Base-by-base conservation (phyloP, 1,139 yeast species). In the Hyphopichia pseudoburtonii region DNA sequence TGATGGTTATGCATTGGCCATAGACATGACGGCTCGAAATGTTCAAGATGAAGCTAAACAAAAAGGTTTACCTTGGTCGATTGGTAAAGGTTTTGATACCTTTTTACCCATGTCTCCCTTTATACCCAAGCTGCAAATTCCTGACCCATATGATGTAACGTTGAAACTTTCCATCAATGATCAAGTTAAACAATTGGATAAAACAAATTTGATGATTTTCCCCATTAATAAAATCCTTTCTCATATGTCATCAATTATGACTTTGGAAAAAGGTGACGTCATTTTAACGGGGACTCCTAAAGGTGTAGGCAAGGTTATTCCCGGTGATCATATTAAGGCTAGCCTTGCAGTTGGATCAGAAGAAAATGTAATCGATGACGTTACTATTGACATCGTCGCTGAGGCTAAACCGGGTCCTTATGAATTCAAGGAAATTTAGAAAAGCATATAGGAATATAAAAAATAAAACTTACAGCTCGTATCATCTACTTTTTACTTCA, bases 201-300 rank as follows among this genome's bases (percentile, higher is more conserved):
- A 70, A 41, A 86, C 97, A n/a, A 68, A 76, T 46, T 71, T 90
- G 60, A 92, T 92, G 98, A 66, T 92, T 41, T 89, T 86, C 74
- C 85, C 90, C 33, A 81, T 92, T 52, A 94, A 90, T 51, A 75
- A 78, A 48, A 82, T 94, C 44, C 70, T 92, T 46, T 76, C 86
- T 40, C 80, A 86, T 40, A 85, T 90, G 80, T 86, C 96, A 8
- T 66, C 82, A 14, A 82, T 88, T 49, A 90, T 92, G 94, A 87
- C 97, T 3, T 70, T 92, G 41, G 81, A 89, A 51, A 83, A 88
- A 42, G 97, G 97, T 17, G 97, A 92, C 56, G 74, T 92, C 49
- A 83, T 92, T 41, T 71, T 90, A 42, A 92, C 97, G 0, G 98
- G 98, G 11, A 92, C 98, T 1, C 98, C 98, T 32, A 88, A 90